phyloP scores from a whole-genome alignment of 1,284 basidiomycete genomes.

The Tylopilus sp. region DNA sequence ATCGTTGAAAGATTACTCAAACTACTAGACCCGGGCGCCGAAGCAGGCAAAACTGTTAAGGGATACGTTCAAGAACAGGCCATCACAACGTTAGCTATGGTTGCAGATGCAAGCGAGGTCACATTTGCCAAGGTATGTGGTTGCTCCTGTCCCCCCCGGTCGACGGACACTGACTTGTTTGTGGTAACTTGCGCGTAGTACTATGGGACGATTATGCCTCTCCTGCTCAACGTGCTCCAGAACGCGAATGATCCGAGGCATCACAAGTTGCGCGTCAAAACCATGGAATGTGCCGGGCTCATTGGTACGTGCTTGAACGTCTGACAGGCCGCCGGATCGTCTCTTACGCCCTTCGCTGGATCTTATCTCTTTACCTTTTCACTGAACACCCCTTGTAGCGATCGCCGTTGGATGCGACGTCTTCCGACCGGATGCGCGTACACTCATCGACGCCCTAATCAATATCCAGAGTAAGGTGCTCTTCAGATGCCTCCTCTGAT shows the following conservation, averaged over 20 bases:
- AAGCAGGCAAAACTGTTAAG: constrained; percentile 36
- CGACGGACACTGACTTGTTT: not conserved
- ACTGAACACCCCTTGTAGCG: constrained; percentile 39
- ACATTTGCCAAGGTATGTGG: constrained; percentile 58
- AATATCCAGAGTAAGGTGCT: constrained; percentile 64
- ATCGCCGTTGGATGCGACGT: constrained; percentile 76
- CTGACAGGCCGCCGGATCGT: not conserved
- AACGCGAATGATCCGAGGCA: constrained; percentile 66
- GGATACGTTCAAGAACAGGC: constrained; percentile 80
- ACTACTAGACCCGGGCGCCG: constrained; percentile 50
- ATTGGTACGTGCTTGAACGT: constrained; percentile 48
- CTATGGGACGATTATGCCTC: constrained; percentile 71
- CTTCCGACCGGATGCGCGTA: constrained; percentile 70
- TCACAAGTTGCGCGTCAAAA: constrained; percentile 65
- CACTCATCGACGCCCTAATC: constrained; percentile 67
- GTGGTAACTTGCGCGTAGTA: constrained; percentile 41
- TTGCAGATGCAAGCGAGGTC: constrained; percentile 73
- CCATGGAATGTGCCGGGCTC: constrained; percentile 82
- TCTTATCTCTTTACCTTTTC: not conserved
- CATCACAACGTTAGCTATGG: constrained; percentile 78
- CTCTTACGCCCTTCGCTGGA: not conserved
- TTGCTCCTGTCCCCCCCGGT: not conserved
- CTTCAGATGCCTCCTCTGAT: not conserved
- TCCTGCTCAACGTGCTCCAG: constrained; percentile 63
- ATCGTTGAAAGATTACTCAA: constrained; percentile 69